Conservation (phyloP, 345 rosid genomes). For the Noccaea bulbosa region DNA sequence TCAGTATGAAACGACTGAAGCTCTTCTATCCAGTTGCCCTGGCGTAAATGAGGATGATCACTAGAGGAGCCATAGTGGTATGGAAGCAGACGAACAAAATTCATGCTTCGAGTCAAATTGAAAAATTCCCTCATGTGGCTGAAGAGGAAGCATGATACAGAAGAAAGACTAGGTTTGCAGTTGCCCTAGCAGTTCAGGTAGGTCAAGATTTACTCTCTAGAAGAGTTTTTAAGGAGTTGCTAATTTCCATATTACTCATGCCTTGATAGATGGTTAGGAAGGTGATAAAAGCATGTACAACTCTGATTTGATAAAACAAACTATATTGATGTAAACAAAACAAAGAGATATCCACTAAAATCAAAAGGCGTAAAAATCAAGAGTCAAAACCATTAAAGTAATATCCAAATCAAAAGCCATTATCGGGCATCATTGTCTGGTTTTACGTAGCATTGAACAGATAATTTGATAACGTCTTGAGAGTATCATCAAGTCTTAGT, state of each 20-base stretch:
- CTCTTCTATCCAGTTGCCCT: conserved; percentile 75
- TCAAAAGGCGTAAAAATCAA: conserved; percentile 16
- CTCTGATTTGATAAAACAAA: conserved; percentile 23
- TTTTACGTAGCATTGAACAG: conserved; percentile 19
- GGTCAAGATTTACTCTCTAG: conserved; percentile 26
- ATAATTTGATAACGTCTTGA: conserved; percentile 16
- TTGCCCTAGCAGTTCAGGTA: conserved; percentile 12
- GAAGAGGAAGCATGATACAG: conserved; percentile 25
- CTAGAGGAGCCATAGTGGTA: conserved; percentile 31
- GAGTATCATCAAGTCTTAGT: conserved; percentile 25
- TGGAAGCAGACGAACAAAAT: conserved; percentile 4
- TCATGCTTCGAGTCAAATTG: conserved; percentile 5
- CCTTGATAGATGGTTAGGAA: conserved; percentile 31
- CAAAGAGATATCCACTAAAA: background rate
- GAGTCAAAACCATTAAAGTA: conserved; percentile 21
- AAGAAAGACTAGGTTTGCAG: conserved; percentile 13
- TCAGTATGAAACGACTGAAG: conserved; percentile 87
- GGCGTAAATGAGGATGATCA: conserved; percentile 85
- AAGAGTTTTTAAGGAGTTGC: background rate
- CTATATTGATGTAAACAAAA: background rate
- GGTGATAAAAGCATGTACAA: conserved; percentile 28
- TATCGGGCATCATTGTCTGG: conserved; percentile 20
- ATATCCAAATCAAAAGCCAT: conserved; percentile 2
- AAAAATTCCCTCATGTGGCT: conserved; percentile 10
- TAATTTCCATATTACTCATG: conserved; percentile 24